phyloP scores from a whole-genome alignment of 495 filamentous ascomycete species.

The Immersiella caudata region DNA sequence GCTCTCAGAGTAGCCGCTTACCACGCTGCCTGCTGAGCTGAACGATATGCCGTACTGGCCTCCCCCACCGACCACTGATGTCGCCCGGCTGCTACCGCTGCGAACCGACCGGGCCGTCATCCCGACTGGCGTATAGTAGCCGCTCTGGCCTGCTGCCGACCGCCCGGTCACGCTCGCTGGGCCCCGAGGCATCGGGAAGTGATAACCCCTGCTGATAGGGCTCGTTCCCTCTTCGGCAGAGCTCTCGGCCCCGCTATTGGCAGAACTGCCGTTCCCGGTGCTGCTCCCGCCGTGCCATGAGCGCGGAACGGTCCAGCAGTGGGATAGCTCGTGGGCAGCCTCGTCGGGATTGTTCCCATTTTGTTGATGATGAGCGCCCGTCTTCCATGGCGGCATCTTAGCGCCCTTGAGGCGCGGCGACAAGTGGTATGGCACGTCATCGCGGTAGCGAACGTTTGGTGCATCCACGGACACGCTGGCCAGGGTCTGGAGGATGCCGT shows the following conservation, averaged over 20 bases:
- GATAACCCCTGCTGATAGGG: constrained; percentile 27
- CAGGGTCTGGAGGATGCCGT: constrained; percentile 70
- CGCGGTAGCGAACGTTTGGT: constrained; percentile 59
- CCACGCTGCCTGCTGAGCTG: constrained; percentile 27
- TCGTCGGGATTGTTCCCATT: constrained; percentile 40
- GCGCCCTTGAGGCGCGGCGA: constrained; percentile 59
- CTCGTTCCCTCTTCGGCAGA: constrained; percentile 34
- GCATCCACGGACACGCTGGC: constrained; percentile 69
- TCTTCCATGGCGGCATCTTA: constrained; percentile 62
- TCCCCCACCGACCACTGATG: constrained; percentile 25
- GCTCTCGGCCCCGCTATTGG: constrained; percentile 37
- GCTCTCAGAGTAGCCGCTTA: constrained; percentile 24
- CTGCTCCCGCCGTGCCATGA: constrained; percentile 44
- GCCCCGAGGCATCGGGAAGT: constrained; percentile 40
- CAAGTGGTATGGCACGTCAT: constrained; percentile 66
- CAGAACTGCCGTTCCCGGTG: constrained; percentile 14
- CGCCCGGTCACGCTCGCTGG: constrained; percentile 29
- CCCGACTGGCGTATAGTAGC: constrained; percentile 34
- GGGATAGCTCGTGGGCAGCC: constrained; percentile 58
- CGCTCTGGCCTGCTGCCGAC: constrained; percentile 29
- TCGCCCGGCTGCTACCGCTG: constrained; percentile 27
- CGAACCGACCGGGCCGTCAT: constrained; percentile 33
- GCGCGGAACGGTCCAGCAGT: constrained; percentile 61
- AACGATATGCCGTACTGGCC: constrained; percentile 17
- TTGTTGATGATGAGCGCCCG: constrained; percentile 27